Conservation (phyloP, 179 eudicot genomes). For the Nepenthes alata region DNA sequence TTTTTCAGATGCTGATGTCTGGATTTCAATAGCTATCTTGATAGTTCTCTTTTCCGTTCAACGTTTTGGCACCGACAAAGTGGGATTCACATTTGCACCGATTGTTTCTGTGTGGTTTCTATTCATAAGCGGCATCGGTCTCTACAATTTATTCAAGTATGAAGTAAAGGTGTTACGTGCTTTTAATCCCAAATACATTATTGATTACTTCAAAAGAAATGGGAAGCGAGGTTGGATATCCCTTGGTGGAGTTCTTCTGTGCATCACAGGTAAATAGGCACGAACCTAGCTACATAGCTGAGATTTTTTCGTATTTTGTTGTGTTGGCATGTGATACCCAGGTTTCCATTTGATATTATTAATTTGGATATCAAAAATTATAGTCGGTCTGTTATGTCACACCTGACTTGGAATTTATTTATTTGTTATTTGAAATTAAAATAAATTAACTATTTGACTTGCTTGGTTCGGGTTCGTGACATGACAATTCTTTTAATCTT, state of each 20-base stretch:
- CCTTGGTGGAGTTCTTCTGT: constrained; percentile 34
- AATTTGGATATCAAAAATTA: too few relatives aligned
- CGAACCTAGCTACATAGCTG: background rate
- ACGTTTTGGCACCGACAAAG: constrained; percentile 33
- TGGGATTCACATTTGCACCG: constrained; percentile 28
- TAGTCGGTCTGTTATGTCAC: too few relatives aligned
- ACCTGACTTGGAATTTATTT: too few relatives aligned
- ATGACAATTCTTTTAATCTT: background rate
- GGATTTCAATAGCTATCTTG: constrained; percentile 15
- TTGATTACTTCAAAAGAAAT: constrained; percentile 17
- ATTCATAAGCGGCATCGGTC: constrained; percentile 26
- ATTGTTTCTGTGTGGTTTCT: constrained; percentile 30
- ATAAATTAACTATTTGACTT: too few relatives aligned
- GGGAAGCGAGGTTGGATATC: constrained; percentile 29
- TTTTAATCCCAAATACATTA: constrained; percentile 28
- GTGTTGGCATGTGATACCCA: too few relatives aligned
- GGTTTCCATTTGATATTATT: too few relatives aligned
- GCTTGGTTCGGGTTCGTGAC: too few relatives aligned
- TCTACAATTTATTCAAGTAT: constrained; percentile 29
- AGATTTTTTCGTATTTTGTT: too few relatives aligned
- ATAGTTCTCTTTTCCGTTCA: constrained; percentile 22
- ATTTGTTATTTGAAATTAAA: too few relatives aligned
- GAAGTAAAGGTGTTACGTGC: constrained; percentile 28
- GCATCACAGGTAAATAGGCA: constrained; percentile 23
- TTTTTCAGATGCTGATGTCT: constrained; percentile 9